These are phyloP conservation scores for Orbilia blumenaviensis DNA, from an alignment of 2,329 filamentous ascomycete genomes.

Conservation along the genomic window DNA sequence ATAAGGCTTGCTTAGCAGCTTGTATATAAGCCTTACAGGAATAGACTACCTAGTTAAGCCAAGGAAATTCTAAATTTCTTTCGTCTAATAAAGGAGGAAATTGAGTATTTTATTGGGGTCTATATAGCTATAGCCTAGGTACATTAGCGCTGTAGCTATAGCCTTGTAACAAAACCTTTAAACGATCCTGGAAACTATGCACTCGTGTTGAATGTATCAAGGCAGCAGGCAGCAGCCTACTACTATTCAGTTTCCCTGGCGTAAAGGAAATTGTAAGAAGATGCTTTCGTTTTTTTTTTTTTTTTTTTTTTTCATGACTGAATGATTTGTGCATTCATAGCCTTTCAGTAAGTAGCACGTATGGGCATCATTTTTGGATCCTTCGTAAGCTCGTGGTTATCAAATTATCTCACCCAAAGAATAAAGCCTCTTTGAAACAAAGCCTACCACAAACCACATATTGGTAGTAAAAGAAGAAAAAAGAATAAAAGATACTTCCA, in stretches of 20 bases:
- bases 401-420: neutral
- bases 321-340: neutral
- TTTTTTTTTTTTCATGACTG: neutral
- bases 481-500: neutral
- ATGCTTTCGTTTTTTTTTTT: neutral
- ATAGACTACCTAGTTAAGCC: no score
- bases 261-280: neutral
- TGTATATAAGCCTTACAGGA: conserved; percentile 29
- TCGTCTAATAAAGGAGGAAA: no score
- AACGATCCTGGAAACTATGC: no score
- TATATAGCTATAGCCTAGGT: no score
- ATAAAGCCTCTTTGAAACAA: neutral
- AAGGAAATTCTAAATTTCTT: no score
- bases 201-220: no score
- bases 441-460: neutral
- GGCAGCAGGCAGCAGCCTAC: no score
- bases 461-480: neutral
- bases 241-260: no score
- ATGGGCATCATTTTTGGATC: neutral
- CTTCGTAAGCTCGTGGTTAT: no score
- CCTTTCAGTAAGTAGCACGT: neutral
- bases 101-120: no score
- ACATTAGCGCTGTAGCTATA: no score
- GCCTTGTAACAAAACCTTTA: no score
- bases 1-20: neutral